phyloP scores from a whole-genome alignment of 805 yeast genomes.

The Yamadazyma philogaea region DNA sequence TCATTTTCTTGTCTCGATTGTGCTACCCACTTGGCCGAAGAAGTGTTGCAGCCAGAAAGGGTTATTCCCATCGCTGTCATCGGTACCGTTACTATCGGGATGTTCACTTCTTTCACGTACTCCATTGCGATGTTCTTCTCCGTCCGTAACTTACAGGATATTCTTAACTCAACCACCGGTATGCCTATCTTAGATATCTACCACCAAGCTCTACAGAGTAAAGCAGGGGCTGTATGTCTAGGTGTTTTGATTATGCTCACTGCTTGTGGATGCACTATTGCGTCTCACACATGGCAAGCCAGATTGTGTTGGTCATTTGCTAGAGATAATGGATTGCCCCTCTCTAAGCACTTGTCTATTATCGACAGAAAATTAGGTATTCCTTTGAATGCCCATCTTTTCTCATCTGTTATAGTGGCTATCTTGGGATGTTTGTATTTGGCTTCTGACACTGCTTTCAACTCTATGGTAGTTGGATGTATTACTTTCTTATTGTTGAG shows the following conservation, averaged over 20 bases:
- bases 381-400: slow-evolving; percentile 59
- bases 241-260: slow-evolving; percentile 49
- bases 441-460: slow-evolving; percentile 66
- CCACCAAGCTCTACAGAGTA: slow-evolving; percentile 52
- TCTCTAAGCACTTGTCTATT: slow-evolving; percentile 48
- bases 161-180: slow-evolving; percentile 51
- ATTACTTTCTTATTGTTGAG: slow-evolving; percentile 56
- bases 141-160: slow-evolving; percentile 49
- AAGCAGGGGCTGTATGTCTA: slow-evolving; percentile 53
- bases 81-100: slow-evolving; percentile 63
- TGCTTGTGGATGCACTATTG: slow-evolving; percentile 56
- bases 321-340: slow-evolving; percentile 61
- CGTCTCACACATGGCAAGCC: slow-evolving; percentile 67
- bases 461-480: slow-evolving; percentile 61
- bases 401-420: slow-evolving; percentile 52
- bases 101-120: slow-evolving; percentile 54
- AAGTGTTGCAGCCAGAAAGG: slow-evolving; percentile 53
- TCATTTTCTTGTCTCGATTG: slow-evolving; percentile 66
- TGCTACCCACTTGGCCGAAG: slow-evolving; percentile 73
- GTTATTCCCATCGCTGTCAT: slow-evolving; percentile 61
- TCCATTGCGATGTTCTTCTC: slow-evolving; percentile 58
- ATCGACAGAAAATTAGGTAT: slow-evolving; percentile 47
- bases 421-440: slow-evolving; percentile 59
- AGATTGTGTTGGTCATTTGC: slow-evolving; percentile 68
- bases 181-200: slow-evolving; percentile 63